Evolutionary conservation across 352 stramenopile species (phyloP), one percentile per base, ranked within the genome.

Genomic region (Phytophthora multivora): DNA sequence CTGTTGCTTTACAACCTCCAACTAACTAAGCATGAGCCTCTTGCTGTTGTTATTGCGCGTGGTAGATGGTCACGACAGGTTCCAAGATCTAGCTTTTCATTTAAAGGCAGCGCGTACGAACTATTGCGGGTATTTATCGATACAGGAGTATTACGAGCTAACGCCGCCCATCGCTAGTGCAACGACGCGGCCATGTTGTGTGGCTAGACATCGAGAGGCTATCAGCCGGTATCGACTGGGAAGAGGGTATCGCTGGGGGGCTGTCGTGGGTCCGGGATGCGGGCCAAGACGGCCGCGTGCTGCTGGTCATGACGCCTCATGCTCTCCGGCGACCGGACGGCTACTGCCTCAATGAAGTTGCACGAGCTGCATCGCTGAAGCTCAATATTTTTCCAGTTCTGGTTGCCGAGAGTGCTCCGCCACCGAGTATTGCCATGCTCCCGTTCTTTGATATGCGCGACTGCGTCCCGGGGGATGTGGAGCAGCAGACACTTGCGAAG

Each of bases 281-380:
- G 5, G 77, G 87, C 51, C 58, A 84, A 49, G 78, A 92, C 48
- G 83, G 83, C 18, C 80, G 83, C 45, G 81, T 92, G 35, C 63
- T 92, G 48, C 67, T 92, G 58, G 61, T 92, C 60, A 92, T 92
- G 83, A 92, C 83, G 35, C 83, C 83, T 21, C 83, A 92, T 53
- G 83, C 83, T 6, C 71, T 92, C 43, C 79, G 83, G 11, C 71
- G 83, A 2, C 83, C 83, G 0, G 81, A 92, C 57, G 83, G 83
- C 21, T 92, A 91, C 59, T 92, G 83, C 31, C 76, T 92, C 51
- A 92, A 92, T 59, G 83, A 92, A 66, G 84, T 92, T 15, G 79
- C 83, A 8, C 78, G 81, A 33, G 83, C 83, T 10, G 77, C 79
- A 18, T 73, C 78, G 15, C 69, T 87, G 30, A 70, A 75, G 11